Evolutionary conservation across 768 basidiomycete genomes (phyloP), one percentile per base, ranked within the genome.

Genomic region (Strobilomyces dryophilus): DNA sequence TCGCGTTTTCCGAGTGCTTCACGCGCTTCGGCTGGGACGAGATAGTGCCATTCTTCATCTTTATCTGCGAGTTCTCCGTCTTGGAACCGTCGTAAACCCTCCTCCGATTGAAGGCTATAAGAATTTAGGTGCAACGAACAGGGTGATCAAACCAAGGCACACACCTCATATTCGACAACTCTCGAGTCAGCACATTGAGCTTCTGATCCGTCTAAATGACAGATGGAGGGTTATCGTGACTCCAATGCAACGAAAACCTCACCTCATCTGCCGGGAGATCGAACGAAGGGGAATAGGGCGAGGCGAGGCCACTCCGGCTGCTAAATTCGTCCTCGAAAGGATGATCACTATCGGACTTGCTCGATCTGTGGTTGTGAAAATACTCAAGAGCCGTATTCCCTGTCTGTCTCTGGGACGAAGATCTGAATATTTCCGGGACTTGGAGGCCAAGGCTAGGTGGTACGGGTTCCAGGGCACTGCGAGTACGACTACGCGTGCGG

Each of bases 1-100:
- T 97, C 93, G 46, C 80, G 68, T 64, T 85, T 82, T 24, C 85
- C 83, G 3, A 98, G 71, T 1, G 83, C 80, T 27, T 86, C 83
- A 15, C 79, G 74, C 0, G 92, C 82, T 60, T 82, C 82, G n/a
- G 72, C 61, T 1, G 92, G 85, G 2, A 95, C 87, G 8, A 93
- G 80, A 29, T 79, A 74, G 61, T 88, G 77, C 95, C 95, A 98
- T 45, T 89, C 89, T 67, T 86, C 81, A 54, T 92, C 83, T n/a
- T 73, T 75, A 43, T 84, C 85, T 3, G 76, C 64, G 4, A 92
- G 71, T 52, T 82, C 70, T 34, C 85, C 85, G 0, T 73, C 68
- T 65, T 93, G 91, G 62, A 92, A 92, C 18, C 75, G 79, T 43
- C 71, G 72, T 18, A 93, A 65, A 26, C 76, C 79, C 61, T 87